phyloP scores from a whole-genome alignment of 768 basidiomycete species.

The Trametes sanguinea region DNA sequence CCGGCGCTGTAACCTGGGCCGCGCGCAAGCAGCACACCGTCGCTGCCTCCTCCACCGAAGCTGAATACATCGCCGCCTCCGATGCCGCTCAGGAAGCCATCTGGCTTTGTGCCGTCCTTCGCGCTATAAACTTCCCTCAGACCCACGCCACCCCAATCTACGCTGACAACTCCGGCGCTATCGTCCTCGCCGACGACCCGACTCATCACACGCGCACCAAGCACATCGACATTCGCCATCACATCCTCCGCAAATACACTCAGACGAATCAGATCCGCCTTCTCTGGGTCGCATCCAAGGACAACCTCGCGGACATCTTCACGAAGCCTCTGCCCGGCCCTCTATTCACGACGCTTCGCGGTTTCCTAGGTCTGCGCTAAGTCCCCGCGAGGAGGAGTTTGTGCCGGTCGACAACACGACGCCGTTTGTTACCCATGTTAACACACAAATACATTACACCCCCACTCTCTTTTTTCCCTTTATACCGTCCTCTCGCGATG shows the following conservation, averaged over 20 bases:
- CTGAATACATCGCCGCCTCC: slow-evolving; percentile 46
- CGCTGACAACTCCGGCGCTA: slow-evolving; percentile 43
- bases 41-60: slow-evolving; percentile 37
- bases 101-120: slow-evolving; percentile 29
- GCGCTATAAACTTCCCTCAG: slow-evolving; percentile 25
- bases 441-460: no score
- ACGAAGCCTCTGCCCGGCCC: slow-evolving; percentile 39
- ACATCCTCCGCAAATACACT: slow-evolving; percentile 37
- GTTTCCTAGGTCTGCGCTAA: slow-evolving; percentile 23
- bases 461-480: no score
- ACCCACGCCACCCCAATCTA: slow-evolving; percentile 21
- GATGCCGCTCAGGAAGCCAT: slow-evolving; percentile 33
- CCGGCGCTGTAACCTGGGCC: slow-evolving; percentile 31
- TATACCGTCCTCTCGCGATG: no score
- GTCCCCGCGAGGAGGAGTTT: slow-evolving; percentile 26
- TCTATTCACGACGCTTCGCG: slow-evolving; percentile 22
- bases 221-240: slow-evolving; percentile 47
- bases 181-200: slow-evolving; percentile 37
- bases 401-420: no score
- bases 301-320: slow-evolving; percentile 43
- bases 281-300: slow-evolving; percentile 34
- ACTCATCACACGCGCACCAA: slow-evolving; percentile 40
- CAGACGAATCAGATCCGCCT: slow-evolving; percentile 30
- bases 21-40: slow-evolving; percentile 28
- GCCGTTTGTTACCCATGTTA: no score